phyloP scores from a whole-genome alignment of 495 filamentous ascomycete genomes.

The Aspergillus avenaceus region DNA sequence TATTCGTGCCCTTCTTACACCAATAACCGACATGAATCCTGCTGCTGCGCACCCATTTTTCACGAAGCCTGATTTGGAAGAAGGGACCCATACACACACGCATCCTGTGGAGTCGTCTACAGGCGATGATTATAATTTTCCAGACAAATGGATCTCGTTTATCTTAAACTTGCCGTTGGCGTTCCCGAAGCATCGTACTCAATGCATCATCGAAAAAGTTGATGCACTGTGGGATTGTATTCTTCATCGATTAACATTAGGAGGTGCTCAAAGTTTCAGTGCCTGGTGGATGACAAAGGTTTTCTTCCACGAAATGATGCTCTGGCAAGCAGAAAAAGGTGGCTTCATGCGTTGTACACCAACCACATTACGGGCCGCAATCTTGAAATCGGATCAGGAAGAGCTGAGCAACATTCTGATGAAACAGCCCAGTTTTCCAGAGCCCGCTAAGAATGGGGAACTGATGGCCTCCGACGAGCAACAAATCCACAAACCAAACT shows the following conservation, averaged over 20 bases:
- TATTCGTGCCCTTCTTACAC: conserved; percentile 63
- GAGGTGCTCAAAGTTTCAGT: conserved; percentile 79
- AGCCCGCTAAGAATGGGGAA: conserved; percentile 8
- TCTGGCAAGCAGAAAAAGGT: conserved; percentile 87
- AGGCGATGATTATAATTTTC: conserved; percentile 56
- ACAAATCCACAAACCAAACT: conserved; percentile 2
- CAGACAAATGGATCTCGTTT: conserved; percentile 84
- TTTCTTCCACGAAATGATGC: conserved; percentile 93
- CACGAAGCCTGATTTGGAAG: conserved; percentile 38
- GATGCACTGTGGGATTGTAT: conserved; percentile 44
- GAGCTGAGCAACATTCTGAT: conserved; percentile 20
- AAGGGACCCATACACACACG: conserved; percentile 30
- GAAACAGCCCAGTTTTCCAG: conserved; percentile 16
- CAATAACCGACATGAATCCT: conserved; percentile 29
- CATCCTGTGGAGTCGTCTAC: conserved; percentile 32
- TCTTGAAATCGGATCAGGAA: conserved; percentile 26
- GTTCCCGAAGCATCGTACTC: conserved; percentile 66
- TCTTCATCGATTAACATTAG: conserved; percentile 60
- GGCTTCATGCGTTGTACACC: conserved; percentile 73
- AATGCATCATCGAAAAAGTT: conserved; percentile 48
- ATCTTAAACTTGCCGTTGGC: conserved; percentile 66
- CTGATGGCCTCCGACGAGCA: conserved; percentile 6
- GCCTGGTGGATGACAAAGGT: conserved; percentile 99
- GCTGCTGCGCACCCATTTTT: conserved; percentile 32
- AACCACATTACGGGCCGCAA: conserved; percentile 39